Evolutionary conservation across 148 eudicot species (phyloP).

Genomic region (Agrostemma githago): DNA sequence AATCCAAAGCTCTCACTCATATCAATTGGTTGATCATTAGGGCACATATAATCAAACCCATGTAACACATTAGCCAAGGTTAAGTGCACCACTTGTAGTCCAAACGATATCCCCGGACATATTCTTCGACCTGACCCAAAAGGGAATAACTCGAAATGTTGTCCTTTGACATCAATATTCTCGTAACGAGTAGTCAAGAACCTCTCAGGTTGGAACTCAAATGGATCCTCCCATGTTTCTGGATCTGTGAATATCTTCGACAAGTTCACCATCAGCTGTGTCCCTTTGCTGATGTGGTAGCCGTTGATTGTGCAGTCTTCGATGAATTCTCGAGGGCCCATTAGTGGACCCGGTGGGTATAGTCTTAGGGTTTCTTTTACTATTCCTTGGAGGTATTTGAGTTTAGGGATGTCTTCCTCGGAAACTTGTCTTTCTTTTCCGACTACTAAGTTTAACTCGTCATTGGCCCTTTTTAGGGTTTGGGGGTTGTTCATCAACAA

Average conservation of each 20-base stretch:
- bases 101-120: constrained; percentile 15
- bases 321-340: constrained; percentile 8
- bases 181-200: constrained; percentile 16
- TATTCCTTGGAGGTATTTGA: constrained; percentile 2
- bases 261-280: constrained; percentile 9
- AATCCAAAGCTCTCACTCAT: constrained; percentile 34
- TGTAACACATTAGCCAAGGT: constrained; percentile 30
- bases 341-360: constrained; percentile 1
- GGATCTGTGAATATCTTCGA: constrained; percentile 15
- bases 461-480: constrained; percentile 9
- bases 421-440: constrained; percentile 9
- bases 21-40: constrained; percentile 15
- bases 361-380: background rate
- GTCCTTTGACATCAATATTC: constrained; percentile 29
- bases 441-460: background rate
- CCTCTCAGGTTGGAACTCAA: constrained; percentile 29
- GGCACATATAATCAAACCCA: constrained; percentile 25
- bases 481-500: constrained; percentile 10
- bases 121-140: constrained; percentile 38
- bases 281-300: background rate
- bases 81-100: constrained; percentile 14
- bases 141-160: constrained; percentile 30
- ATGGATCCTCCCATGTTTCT: constrained; percentile 2
- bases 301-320: constrained; percentile 7
- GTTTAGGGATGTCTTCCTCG: background rate